Evolutionary conservation across 2,329 filamentous ascomycete species (phyloP), one percentile per base, ranked within the genome.

Genomic region (Aspergillus neoniger): DNA sequence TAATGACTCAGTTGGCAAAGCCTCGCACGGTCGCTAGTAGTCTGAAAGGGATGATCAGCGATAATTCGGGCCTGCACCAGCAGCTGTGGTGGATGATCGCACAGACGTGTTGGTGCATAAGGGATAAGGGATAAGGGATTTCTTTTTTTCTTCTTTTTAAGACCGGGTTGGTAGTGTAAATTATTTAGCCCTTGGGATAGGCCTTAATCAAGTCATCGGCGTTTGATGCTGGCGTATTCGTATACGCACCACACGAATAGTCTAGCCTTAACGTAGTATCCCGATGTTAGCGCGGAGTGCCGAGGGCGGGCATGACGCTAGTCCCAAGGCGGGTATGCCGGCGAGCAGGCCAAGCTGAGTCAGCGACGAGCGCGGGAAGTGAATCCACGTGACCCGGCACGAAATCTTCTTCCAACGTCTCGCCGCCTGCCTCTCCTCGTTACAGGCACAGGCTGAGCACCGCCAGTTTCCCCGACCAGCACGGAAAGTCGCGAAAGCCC

Each of bases 401-500:
- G 66, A 74, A 71, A 74, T 73, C 70, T 72, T 71, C 72, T 73
- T 71, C 67, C 66, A 68, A 66, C 64, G 64, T 66, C 65, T 69
- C 67, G 65, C 69, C 65, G 67, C 65, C 67, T 70, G 65, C 68
- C 70, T 69, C 68, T 70, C 71, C 67, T 69, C 68, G 67, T 72
- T 67, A 68, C 68, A 64, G 67, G 62, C 64, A 68, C 64, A 67
- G 65, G 69, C 69, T 69, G 69, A 73, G 71, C 73, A 71, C 71
- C 66, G 70, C 70, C 73, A 75, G 73, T 72, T 72, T 72, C 71
- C 72, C 71, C 69, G 72, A 70, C 69, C 68, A 71, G 61, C 66
- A 69, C 64, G 62, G 70, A 70, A 65, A 69, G 71, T 72, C 74
- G 74, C 75, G 74, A 75, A 74, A 66, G 68, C 68, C 69, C 70